Evolutionary conservation across 2,329 filamentous ascomycete species (phyloP), one percentile per base, ranked within the genome.

Genomic region (Monosporascus sp.): DNA sequence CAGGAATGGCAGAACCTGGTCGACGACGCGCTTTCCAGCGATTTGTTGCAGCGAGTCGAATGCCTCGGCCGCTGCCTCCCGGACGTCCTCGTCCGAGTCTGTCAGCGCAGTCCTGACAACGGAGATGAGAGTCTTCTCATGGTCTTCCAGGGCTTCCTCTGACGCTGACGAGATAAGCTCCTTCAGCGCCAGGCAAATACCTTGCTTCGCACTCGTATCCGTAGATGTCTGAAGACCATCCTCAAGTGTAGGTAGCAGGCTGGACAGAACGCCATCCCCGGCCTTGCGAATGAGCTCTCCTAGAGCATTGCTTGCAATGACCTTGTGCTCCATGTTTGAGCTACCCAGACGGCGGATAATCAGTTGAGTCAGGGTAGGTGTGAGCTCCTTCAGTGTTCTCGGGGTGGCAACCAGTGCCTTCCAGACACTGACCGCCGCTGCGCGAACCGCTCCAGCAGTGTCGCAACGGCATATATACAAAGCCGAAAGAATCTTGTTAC

Each of bases 391-490:
- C 65, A 99, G 85, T 16, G 89, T 97, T 61, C 86, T 87, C 35
- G 94, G 94, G 55, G 88, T 93, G 54, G 93, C 89, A 47, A 99
- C 94, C 65, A 97, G 78, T 55, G 92, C 92, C 76, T 99, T 99
- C 94, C 94, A 99, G 48, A 99, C 93, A 61, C 84, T 84, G 66
- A 97, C 86, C 35, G 95, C 92, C 43, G 93, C 93, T 48, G 88
- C 85, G 55, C 93, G 90, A 52, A 99, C 94, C 53, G 95, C 79
- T 51, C 88, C 89, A 55, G 94, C 92, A 35, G 95, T 99, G 78
- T 99, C 94, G 75, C 91, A 96, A 58, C 95, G 89, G 74, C 94
- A 97, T 60, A 99, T 95, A 69, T 97, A 99, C 49, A 99, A 79
- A 6, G 93, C 90, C n/a, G 94, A 97, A 20, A 99, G 80, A 24